Base-by-base conservation (phyloP, 2,329 filamentous ascomycete genomes). In the Paecilomyces formosus region DNA sequence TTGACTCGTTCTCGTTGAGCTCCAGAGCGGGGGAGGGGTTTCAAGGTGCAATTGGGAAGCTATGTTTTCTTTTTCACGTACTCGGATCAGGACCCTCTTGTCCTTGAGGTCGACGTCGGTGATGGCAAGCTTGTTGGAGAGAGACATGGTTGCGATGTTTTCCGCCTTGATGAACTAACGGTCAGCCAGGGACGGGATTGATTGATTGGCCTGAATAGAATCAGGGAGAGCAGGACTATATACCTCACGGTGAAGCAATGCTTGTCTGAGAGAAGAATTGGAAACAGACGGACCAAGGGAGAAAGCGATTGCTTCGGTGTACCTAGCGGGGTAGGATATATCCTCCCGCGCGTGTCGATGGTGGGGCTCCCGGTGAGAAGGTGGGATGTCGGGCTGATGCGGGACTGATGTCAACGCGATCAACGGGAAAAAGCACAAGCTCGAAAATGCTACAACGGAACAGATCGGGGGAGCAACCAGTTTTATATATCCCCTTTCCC, bases 111-210 rank as follows among this genome's bases (percentile, higher is more conserved):
- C 92, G 72, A 96, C 88, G 74, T 99, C 93, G 66, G 87, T 90
- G 79, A 99, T 97, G 68, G 92, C 90, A 71, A 99, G 90, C 85
- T 99, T 99, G 86, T 87, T 97, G 71, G 92, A 90, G 75, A 99
- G 90, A 87, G 94, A 97, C 94, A 99, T 99, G 35, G 39, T 57
- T 52, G 18, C 50, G 21, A 28, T 52, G 22, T 52, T 13, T 28
- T 52, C 22, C 50, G 22, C 26, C 39, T 45, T 45, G 39, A 45
- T 45, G 39, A 45, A 18, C n/a, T 18, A 6, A 45, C 39, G n/a
- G n/a, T 45, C 39, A 45, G 39, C 39, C 39, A 45, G 39, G 13
- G 18, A 45, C 13, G 13, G 15, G 35, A 45, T 45, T 45, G 4
- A 7, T 45, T 18, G 15, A 18, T 31, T 31, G 30, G 30, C 8